These are phyloP conservation scores for Ricinus communis DNA, from an alignment of 345 rosid species.

Conservation along the genomic window DNA sequence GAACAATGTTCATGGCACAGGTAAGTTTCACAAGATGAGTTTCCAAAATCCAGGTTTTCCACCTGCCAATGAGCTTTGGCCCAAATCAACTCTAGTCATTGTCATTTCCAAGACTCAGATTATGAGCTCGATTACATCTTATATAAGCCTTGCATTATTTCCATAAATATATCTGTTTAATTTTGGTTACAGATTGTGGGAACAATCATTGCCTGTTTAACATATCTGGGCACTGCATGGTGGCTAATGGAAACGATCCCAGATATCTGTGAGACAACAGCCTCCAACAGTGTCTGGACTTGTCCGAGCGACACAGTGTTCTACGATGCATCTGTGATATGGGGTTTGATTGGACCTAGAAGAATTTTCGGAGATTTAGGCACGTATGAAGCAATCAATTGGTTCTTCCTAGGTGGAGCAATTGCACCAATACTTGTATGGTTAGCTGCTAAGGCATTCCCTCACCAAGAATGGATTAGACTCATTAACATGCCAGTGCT, in stretches of 20 bases:
- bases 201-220: conserved; percentile 75
- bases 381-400: conserved; percentile 64
- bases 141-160: no score
- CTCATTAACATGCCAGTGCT: conserved; percentile 93
- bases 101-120: no score
- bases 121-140: no score
- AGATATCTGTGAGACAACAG: conserved; percentile 63
- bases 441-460: conserved; percentile 75
- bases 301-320: conserved; percentile 87
- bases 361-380: conserved; percentile 90
- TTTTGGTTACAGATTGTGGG: conserved; percentile 58
- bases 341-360: conserved; percentile 93
- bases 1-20: conserved; percentile 98
- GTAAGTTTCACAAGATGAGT: conserved; percentile 25
- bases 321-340: conserved; percentile 91
- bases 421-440: conserved; percentile 77
- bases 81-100: no score
- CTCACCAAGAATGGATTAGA: conserved; percentile 73
- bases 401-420: conserved; percentile 90
- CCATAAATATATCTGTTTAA: no score
- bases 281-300: conserved; percentile 77
- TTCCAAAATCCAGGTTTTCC: no score
- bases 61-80: no score
- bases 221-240: conserved; percentile 88
- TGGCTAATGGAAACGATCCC: conserved; percentile 95